These are phyloP conservation scores for Chernovozyma aurita DNA, from an alignment of 1,139 yeast genomes.

Conservation along the genomic window DNA sequence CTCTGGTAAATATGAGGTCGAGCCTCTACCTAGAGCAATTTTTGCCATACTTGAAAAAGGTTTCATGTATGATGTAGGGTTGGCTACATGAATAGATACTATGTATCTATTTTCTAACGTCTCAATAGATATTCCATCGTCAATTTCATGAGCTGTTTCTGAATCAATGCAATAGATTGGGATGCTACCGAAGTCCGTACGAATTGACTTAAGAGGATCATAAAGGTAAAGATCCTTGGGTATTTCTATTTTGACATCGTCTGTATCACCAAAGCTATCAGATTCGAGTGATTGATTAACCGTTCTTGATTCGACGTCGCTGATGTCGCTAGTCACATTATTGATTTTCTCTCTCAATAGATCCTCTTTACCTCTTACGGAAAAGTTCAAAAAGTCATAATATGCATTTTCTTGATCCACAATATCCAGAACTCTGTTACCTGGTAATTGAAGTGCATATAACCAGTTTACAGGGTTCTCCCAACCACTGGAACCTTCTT, in stretches of 20 bases:
- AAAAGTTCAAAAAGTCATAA: constrained; percentile 25
- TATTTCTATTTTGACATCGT: background rate
- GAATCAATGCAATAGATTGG: constrained; percentile 85
- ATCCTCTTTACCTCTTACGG: background rate
- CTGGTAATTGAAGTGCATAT: constrained; percentile 37
- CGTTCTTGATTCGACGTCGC: background rate
- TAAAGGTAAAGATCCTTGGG: constrained; percentile 22
- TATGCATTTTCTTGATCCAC: constrained; percentile 42
- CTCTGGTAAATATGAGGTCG: constrained; percentile 76
- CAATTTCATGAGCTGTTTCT: constrained; percentile 80
- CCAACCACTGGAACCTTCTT: constrained; percentile 12
- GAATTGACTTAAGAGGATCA: constrained; percentile 30
- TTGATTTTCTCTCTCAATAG: background rate
- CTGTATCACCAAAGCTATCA: background rate
- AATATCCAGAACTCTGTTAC: constrained; percentile 25
- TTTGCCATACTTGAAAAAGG: constrained; percentile 48
- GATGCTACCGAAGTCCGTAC: constrained; percentile 35
- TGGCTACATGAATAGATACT: constrained; percentile 78
- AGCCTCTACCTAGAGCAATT: constrained; percentile 57
- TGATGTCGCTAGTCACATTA: background rate
- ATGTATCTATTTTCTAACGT: constrained; percentile 28
- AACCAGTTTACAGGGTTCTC: constrained; percentile 50
- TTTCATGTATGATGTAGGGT: constrained; percentile 66
- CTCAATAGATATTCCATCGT: constrained; percentile 78
- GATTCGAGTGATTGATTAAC: background rate